A percentile compares a stretch with the other conserved stretches of the same genome.
phyloP scores from a whole-genome alignment of 805 yeast genomes.

The Kockiozyma suomiensis region DNA sequence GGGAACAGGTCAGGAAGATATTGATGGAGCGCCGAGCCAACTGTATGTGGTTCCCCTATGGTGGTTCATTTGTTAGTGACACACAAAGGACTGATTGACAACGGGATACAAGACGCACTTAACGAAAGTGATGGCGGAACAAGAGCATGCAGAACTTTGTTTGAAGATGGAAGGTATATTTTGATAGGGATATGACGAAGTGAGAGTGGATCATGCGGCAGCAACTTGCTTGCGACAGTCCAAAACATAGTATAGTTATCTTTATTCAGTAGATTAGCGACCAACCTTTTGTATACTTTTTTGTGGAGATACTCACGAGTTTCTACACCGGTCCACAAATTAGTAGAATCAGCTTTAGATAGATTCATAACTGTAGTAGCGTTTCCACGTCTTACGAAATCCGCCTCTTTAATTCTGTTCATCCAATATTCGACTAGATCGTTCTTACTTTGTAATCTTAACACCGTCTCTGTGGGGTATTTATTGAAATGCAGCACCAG shows the following conservation, averaged over 20 bases:
- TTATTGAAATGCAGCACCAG: slow-evolving; percentile 48
- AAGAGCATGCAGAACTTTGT: slow-evolving; percentile 45
- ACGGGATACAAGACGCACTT: slow-evolving; percentile 5
- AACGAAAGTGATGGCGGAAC: slow-evolving; percentile 33
- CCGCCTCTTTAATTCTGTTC: slow-evolving; percentile 81
- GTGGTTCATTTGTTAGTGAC: no score
- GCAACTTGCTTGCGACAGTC: slow-evolving; percentile 35
- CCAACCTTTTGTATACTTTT: no score
- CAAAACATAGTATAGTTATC: slow-evolving; percentile 38
- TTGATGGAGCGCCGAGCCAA: slow-evolving; percentile 48
- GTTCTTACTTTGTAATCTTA: slow-evolving; percentile 43
- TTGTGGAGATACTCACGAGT: slow-evolving; percentile 16
- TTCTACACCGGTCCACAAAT: slow-evolving; percentile 58
- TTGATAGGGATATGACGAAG: slow-evolving; percentile 41
- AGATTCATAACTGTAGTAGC: slow-evolving; percentile 79
- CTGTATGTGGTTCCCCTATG: slow-evolving; percentile 37
- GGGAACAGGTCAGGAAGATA: slow-evolving; percentile 54
- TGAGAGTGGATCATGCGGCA: slow-evolving; percentile 33
- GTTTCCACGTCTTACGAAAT: slow-evolving; percentile 73
- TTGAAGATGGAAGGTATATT: slow-evolving; percentile 43
- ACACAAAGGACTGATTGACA: background rate
- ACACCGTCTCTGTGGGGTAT: slow-evolving; percentile 51
- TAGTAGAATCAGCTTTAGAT: slow-evolving; percentile 60
- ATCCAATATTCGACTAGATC: slow-evolving; percentile 59
- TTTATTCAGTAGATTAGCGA: background rate